Conservation (phyloP, 2,329 filamentous ascomycete species). For the Talaromyces sp. region DNA sequence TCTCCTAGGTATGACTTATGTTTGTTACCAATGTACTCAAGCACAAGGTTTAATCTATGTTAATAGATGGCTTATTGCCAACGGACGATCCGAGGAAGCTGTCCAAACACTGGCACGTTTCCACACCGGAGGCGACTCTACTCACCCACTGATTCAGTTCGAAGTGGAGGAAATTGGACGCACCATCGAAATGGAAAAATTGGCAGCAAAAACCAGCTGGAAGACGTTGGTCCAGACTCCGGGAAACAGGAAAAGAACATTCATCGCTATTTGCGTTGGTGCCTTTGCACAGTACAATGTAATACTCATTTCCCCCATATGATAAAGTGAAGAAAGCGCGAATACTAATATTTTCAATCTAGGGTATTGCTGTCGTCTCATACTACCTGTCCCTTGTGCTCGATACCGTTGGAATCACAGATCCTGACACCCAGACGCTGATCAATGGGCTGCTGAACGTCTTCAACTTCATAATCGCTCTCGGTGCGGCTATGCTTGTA, state of each 20-base stretch:
- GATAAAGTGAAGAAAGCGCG: background rate
- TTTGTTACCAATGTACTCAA: slow-evolving; percentile 51
- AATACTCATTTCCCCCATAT: background rate
- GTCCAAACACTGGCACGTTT: slow-evolving; percentile 35
- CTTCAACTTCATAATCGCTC: slow-evolving; percentile 13
- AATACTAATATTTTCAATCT: slow-evolving; percentile 11
- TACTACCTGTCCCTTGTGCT: slow-evolving; percentile 37
- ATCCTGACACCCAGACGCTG: slow-evolving; percentile 29
- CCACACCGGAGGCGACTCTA: slow-evolving; percentile 55
- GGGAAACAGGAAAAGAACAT: slow-evolving; percentile 31
- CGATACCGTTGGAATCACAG: slow-evolving; percentile 32
- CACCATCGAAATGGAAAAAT: slow-evolving; percentile 23
- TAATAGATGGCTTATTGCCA: slow-evolving; percentile 47
- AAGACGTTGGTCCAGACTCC: slow-evolving; percentile 29
- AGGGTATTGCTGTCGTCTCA: slow-evolving; percentile 16
- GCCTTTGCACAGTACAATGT: slow-evolving; percentile 19
- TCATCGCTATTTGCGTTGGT: slow-evolving; percentile 19
- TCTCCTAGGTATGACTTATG: slow-evolving; percentile 40
- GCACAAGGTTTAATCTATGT: slow-evolving; percentile 34
- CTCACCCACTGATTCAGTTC: slow-evolving; percentile 44
- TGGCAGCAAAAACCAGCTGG: slow-evolving; percentile 28
- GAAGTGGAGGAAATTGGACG: slow-evolving; percentile 38
- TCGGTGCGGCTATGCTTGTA: background rate
- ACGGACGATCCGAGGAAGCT: slow-evolving; percentile 29
- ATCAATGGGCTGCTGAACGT: slow-evolving; percentile 34